These are phyloP conservation scores for Claviceps fusiformis DNA, from an alignment of 2,329 filamentous ascomycete species.

Conservation along the genomic window DNA sequence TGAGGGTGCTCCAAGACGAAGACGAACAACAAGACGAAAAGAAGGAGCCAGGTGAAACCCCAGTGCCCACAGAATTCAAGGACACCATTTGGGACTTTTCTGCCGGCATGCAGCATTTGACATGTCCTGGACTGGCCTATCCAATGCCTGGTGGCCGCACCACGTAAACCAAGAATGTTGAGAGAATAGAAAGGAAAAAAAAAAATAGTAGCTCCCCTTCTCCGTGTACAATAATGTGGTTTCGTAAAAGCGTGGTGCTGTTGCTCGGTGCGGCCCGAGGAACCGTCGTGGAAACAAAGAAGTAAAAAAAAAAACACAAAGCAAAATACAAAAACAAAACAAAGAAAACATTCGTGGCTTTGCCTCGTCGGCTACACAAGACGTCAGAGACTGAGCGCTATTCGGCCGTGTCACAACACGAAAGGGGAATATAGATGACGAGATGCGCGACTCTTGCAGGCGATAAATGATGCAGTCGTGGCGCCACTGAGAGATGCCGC, in stretches of 20 bases:
- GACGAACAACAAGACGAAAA: neutral
- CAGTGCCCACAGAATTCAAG: neutral
- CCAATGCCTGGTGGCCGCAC: neutral
- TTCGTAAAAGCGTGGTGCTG: neutral
- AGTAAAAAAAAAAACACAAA: neutral
- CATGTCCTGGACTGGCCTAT: neutral
- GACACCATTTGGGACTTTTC: neutral
- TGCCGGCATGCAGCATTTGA: neutral
- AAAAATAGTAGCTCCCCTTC: neutral
- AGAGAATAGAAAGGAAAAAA: neutral
- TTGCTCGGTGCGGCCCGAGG: neutral
- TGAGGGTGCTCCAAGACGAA: neutral
- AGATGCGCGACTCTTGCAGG: neutral
- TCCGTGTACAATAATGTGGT: neutral
- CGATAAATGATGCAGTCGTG: neutral
- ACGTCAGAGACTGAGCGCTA: neutral
- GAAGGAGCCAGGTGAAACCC: neutral
- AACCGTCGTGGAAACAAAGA: neutral
- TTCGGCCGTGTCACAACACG: neutral
- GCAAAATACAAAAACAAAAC: neutral
- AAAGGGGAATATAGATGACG: neutral
- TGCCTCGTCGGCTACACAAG: neutral
- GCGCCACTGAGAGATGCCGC: neutral
- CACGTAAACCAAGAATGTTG: neutral
- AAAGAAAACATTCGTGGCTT: neutral